Conservation (phyloP, 2,329 filamentous ascomycete species). For the Diaporthe sp. region DNA sequence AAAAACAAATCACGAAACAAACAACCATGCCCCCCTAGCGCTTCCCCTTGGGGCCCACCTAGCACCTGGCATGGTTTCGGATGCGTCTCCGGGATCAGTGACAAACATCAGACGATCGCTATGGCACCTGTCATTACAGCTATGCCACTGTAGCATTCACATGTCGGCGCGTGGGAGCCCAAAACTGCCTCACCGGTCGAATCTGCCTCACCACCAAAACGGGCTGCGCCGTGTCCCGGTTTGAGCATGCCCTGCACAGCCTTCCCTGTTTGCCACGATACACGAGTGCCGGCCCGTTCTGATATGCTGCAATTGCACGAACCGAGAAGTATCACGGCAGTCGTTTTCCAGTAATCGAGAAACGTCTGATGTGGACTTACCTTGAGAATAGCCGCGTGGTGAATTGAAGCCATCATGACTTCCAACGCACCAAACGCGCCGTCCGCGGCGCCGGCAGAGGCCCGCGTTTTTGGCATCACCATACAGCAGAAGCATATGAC, state of each 20-base stretch:
- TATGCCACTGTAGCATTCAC: not conserved
- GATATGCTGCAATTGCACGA: not conserved
- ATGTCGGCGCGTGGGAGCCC: not conserved
- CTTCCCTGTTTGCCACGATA: not conserved
- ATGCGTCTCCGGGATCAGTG: conserved; percentile 15
- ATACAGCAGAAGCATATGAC: conserved; percentile 27
- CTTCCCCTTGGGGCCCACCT: not conserved
- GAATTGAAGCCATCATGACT: conserved; percentile 22
- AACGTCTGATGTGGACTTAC: not conserved
- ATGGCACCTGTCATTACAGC: conserved; percentile 22
- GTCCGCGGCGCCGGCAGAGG: not conserved
- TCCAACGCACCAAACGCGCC: not conserved
- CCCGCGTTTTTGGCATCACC: not conserved
- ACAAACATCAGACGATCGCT: conserved; percentile 14
- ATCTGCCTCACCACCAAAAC: conserved; percentile 14
- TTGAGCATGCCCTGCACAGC: conserved; percentile 6
- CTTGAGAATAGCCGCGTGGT: not conserved
- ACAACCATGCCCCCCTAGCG: conserved; percentile 10
- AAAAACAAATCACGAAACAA: conserved; percentile 31
- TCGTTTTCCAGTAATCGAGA: not conserved
- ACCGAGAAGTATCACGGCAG: not conserved
- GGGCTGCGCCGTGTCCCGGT: conserved; percentile 22
- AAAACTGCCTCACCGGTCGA: not conserved
- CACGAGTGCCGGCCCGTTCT: not conserved
- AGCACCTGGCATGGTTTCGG: conserved; percentile 27